A percentile compares a stretch with the other conserved stretches of the same genome.
These are phyloP conservation scores for Murraya koenigii DNA, from an alignment of 345 rosid genomes.

Conservation along the genomic window DNA sequence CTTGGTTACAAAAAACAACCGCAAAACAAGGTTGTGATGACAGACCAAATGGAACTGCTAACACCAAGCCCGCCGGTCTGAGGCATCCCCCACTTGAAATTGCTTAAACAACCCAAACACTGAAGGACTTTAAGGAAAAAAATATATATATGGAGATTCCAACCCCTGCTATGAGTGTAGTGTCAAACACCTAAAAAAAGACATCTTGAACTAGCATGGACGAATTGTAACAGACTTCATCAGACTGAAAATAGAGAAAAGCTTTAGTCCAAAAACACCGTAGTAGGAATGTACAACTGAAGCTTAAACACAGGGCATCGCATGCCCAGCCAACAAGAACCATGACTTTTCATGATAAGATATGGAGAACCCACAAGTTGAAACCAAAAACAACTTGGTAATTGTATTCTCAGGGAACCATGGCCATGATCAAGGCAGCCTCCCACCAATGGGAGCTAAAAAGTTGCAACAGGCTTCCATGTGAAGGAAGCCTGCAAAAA, in stretches of 20 bases:
- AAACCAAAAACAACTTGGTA: constrained; percentile 35
- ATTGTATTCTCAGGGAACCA: constrained; percentile 33
- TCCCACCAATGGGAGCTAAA: constrained; percentile 26
- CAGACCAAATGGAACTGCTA: constrained; percentile 17
- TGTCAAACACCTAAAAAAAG: constrained; percentile 1
- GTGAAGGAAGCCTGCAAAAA: constrained; percentile 48
- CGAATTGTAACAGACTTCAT: constrained; percentile 17
- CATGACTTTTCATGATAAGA: constrained; percentile 1
- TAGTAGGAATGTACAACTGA: constrained; percentile 4
- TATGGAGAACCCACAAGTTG: constrained; percentile 20
- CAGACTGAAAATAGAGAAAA: constrained; percentile 24
- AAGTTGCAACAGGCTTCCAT: constrained; percentile 40
- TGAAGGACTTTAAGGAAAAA: neutral
- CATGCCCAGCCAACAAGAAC: constrained; percentile 30
- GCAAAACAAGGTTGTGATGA: constrained; percentile 13
- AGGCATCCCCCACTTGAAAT: constrained; percentile 23
- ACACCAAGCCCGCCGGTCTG: constrained; percentile 21
- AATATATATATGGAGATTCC: constrained; percentile 3
- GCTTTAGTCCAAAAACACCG: constrained; percentile 14
- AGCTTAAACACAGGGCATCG: constrained; percentile 27
- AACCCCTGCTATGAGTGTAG: neutral
- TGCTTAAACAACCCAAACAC: constrained; percentile 25
- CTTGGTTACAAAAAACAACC: constrained; percentile 16
- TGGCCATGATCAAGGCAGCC: constrained; percentile 34
- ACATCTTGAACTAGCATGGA: constrained; percentile 16